Conservation (phyloP, 257 asterid species). For the Solanum chaucha region DNA sequence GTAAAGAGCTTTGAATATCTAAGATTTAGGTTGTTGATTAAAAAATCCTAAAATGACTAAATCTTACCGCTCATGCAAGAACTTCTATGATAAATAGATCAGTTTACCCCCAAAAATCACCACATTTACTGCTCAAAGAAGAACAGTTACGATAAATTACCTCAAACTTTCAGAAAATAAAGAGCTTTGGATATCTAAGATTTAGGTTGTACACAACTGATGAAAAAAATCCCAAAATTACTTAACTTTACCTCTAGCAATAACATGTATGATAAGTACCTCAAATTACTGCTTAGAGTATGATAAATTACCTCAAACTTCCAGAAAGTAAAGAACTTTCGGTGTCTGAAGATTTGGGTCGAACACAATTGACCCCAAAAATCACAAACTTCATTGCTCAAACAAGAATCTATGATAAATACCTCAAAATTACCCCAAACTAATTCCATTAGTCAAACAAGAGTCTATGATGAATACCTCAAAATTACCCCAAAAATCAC, state of each 20-base stretch:
- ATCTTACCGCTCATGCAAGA: neutral
- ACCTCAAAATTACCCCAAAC: neutral
- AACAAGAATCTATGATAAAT: neutral
- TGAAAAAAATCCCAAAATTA: neutral
- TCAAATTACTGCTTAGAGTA: neutral
- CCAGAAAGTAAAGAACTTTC: slow-evolving; percentile 21
- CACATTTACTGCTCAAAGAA: neutral
- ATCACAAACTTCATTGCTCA: neutral
- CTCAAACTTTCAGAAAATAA: neutral
- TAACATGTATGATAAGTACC: neutral
- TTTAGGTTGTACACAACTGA: neutral
- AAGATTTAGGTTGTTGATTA: slow-evolving; percentile 2
- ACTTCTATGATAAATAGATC: neutral
- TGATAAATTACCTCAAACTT: slow-evolving; percentile 27
- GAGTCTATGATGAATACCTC: neutral
- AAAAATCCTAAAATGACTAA: neutral
- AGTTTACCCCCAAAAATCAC: neutral
- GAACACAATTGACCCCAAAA: too few relatives aligned
- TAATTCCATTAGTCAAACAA: neutral
- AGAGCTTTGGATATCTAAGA: neutral
- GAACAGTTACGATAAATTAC: neutral
- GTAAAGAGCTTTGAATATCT: slow-evolving; percentile 11
- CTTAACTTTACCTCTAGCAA: neutral
- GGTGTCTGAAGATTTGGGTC: neutral
- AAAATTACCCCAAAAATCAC: neutral